Percentiles rank a stretch among this genome's conserved stretches.
These are phyloP conservation scores for Pythium monospermum DNA, from an alignment of 352 stramenopile genomes.

Conservation along the genomic window DNA sequence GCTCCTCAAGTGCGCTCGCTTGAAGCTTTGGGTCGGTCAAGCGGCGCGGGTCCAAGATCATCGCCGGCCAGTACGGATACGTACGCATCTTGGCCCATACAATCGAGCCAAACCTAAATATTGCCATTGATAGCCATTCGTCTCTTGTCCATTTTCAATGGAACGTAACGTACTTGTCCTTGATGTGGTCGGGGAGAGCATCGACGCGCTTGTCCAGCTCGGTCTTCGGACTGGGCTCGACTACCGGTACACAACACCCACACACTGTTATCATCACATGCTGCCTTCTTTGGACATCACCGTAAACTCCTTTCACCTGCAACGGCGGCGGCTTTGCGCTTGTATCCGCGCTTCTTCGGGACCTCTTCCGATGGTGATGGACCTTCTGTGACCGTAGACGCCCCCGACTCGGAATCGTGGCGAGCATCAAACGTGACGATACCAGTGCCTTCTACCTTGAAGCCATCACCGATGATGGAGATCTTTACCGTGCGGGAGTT, in stretches of 20 bases:
- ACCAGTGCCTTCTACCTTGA: neutral
- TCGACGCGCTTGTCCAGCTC: slow-evolving; percentile 32
- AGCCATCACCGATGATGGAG: neutral
- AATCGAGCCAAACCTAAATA: slow-evolving; percentile 72
- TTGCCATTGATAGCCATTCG: no score
- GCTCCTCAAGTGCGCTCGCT: slow-evolving; percentile 34
- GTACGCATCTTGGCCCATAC: slow-evolving; percentile 80
- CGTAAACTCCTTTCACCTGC: no score
- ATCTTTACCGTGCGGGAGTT: neutral
- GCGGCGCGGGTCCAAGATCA: slow-evolving; percentile 61
- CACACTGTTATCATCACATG: no score
- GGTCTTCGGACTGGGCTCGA: no score
- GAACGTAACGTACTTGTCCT: slow-evolving; percentile 43
- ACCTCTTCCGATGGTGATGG: no score
- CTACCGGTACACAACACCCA: no score
- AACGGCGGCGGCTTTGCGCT: neutral
- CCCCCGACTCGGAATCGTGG: no score
- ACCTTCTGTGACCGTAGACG: no score
- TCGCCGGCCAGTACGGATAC: slow-evolving; percentile 76
- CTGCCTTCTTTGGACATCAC: no score
- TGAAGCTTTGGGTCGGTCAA: slow-evolving; percentile 38
- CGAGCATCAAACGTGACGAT: neutral
- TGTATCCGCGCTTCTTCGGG: neutral
- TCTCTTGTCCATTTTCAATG: no score
- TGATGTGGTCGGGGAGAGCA: slow-evolving; percentile 49